Evolutionary conservation across 2,329 filamentous ascomycete genomes (phyloP), one percentile per base, ranked within the genome.

Genomic region (Tolypocladium inflatum): DNA sequence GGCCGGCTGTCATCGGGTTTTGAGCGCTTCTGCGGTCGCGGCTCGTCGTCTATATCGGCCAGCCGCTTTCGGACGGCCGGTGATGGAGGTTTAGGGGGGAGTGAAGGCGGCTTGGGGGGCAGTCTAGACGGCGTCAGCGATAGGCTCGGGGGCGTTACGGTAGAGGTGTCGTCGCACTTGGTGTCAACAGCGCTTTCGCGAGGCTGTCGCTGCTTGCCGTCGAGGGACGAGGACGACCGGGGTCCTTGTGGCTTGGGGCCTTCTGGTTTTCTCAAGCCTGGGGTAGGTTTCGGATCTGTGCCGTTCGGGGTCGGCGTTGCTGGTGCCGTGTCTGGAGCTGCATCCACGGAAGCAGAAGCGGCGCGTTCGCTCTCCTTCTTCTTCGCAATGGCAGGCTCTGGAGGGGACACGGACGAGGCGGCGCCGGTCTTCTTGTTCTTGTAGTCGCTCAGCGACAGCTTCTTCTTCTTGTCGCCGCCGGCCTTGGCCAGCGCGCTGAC

Each of bases 391-490:
- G 67, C 60, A 6, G 70, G 67, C 52, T 74, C 71, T 17, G 72
- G 67, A 1, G 75, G 72, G 17, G 74, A 74, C 10, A 71, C 67
- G 11, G 74, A 72, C 56, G 67, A 55, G 56, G 62, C 62, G 59
- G 66, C 63, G 57, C 53, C 60, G 19, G 71, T 69, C 67, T 79
- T 80, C 67, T 80, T 80, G 61, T 80, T 84, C 70, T 80, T 81
- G 64, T 84, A 85, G 67, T 84, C 82, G 68, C 79, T 81, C 60
- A 85, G 69, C 17, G 81, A 82, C 62, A 84, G 67, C 68, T 83
- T 82, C 72, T 81, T 82, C 69, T 78, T 82, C 65, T 78, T 75
- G 61, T 76, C 75, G 60, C 69, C 69, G 61, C 69, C 73, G 55
- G 69, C 69, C 62, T 74, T 71, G 56, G 74, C 64, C 59, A 79